These are phyloP conservation scores for Gautieria morchelliformis DNA, from an alignment of 768 basidiomycete species.

Conservation along the genomic window DNA sequence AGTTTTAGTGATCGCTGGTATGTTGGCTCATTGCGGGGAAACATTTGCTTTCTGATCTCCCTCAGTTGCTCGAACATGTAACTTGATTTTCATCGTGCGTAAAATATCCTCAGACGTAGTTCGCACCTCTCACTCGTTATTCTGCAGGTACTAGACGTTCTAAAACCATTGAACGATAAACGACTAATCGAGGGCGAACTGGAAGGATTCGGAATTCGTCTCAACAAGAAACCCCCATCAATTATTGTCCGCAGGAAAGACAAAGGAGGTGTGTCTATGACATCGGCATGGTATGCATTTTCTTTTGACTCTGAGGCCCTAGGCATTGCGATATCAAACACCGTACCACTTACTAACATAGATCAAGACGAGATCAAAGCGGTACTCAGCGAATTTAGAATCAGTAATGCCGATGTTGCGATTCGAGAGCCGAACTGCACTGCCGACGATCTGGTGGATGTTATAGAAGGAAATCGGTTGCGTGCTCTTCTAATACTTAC, in stretches of 20 bases:
- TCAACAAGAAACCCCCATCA: conserved; percentile 91
- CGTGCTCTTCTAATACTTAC: conserved; percentile 12
- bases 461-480: conserved; percentile 90
- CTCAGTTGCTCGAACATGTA: conserved; percentile 91
- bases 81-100: conserved; percentile 85
- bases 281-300: background rate
- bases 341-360: conserved; percentile 91
- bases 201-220: conserved; percentile 95
- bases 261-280: conserved; percentile 43
- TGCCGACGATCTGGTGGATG: conserved; percentile 93
- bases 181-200: conserved; percentile 84
- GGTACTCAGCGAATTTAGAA: conserved; percentile 83
- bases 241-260: conserved; percentile 81
- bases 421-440: conserved; percentile 90
- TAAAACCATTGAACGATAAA: conserved; percentile 96
- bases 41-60: background rate
- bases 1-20: conserved; percentile 66
- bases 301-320: background rate
- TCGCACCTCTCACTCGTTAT: background rate
- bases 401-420: conserved; percentile 83
- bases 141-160: conserved; percentile 69
- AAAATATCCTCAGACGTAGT: background rate
- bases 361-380: conserved; percentile 96
- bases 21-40: conserved; percentile 13
- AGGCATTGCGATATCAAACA: conserved; percentile 90